Conservation (phyloP, 768 basidiomycete genomes). For the Daedaleopsis nitida region DNA sequence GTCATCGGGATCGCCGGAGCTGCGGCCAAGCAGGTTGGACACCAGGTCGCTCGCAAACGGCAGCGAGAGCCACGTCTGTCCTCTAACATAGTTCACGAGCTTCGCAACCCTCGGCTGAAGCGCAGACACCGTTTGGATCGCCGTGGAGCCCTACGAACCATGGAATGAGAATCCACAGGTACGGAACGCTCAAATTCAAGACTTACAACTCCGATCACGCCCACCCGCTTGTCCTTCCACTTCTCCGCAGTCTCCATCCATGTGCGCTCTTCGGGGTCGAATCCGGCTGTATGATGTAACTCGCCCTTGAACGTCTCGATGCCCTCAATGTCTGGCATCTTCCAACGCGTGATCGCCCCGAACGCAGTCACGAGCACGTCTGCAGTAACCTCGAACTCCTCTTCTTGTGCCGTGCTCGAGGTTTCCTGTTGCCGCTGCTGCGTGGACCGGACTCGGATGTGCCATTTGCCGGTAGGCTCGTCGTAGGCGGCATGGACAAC, state of each 20-base stretch:
- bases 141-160: slow-evolving; percentile 54
- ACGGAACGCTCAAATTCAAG: not conserved
- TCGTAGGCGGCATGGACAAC: slow-evolving; percentile 53
- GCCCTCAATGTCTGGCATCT: slow-evolving; percentile 68
- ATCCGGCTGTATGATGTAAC: slow-evolving; percentile 64
- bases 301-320: slow-evolving; percentile 57
- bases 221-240: slow-evolving; percentile 57
- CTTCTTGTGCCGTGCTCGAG: slow-evolving; percentile 4
- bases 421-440: too few species aligned
- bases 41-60: slow-evolving; percentile 47
- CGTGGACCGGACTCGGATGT: slow-evolving; percentile 42
- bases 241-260: slow-evolving; percentile 48
- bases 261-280: slow-evolving; percentile 42
- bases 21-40: slow-evolving; percentile 40
- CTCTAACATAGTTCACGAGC: slow-evolving; percentile 57
- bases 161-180: not conserved
- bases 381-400: slow-evolving; percentile 50
- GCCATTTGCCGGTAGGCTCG: slow-evolving; percentile 58
- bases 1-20: slow-evolving; percentile 37
- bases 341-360: slow-evolving; percentile 57
- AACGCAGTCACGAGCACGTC: slow-evolving; percentile 60
- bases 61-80: slow-evolving; percentile 58
- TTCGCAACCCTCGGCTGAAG: slow-evolving; percentile 54
- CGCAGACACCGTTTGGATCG: slow-evolving; percentile 60
- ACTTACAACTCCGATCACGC: slow-evolving; percentile 60